phyloP scores from a whole-genome alignment of 768 basidiomycete genomes.

The Rhizopogon roseolus region DNA sequence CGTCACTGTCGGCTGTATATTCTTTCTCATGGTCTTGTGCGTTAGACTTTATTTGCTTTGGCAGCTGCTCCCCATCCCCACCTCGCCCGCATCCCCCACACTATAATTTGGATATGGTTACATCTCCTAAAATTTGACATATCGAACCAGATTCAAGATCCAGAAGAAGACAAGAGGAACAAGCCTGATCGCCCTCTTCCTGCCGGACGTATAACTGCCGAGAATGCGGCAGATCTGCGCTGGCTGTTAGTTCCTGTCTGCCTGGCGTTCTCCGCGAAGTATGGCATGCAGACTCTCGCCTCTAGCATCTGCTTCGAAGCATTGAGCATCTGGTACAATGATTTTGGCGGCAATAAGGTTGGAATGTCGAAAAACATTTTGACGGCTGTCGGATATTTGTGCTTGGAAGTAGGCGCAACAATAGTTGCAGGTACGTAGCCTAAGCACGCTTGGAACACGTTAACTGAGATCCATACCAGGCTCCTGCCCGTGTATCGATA shows the following conservation, averaged over 20 bases:
- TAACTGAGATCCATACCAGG: conserved; percentile 6
- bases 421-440: conserved; percentile 19
- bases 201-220: conserved; percentile 28
- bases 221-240: conserved; percentile 24
- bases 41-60: conserved; percentile 21
- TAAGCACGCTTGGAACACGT: not conserved
- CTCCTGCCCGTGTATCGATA: conserved; percentile 2
- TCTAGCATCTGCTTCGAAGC: conserved; percentile 21
- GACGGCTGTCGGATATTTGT: conserved; percentile 21
- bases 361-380: conserved; percentile 19
- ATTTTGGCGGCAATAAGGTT: conserved; percentile 16
- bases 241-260: conserved; percentile 24
- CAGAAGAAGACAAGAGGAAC: conserved; percentile 32
- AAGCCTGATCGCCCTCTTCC: conserved; percentile 35
- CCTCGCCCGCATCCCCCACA: conserved; percentile 8
- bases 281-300: conserved; percentile 19
- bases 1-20: not conserved
- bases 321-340: conserved; percentile 26
- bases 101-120: conserved; percentile 34
- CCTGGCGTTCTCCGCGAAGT: conserved; percentile 18
- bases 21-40: not conserved
- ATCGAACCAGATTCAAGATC: conserved; percentile 29
- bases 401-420: conserved; percentile 23
- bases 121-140: conserved; percentile 34
- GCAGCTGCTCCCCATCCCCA: conserved; percentile 14